phyloP scores from a whole-genome alignment of 768 basidiomycete species.

The Auricularia heimuer region DNA sequence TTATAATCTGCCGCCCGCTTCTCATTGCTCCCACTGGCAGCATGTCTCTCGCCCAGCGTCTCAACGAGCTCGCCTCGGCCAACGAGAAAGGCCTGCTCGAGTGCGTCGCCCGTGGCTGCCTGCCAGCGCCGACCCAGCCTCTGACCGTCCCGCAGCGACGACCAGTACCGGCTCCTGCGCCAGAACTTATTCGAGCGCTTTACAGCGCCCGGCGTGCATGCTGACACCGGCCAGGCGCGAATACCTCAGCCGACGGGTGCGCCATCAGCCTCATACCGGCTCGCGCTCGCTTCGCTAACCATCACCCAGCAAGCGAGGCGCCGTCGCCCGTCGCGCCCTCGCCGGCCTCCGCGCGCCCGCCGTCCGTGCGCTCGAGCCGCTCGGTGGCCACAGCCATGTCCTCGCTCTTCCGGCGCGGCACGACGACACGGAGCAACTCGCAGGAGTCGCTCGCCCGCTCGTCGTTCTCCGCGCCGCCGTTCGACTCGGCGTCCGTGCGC shows the following conservation, averaged over 20 bases:
- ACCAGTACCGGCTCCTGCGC: conserved; percentile 75
- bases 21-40: conserved; percentile 28
- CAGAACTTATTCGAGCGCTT: conserved; percentile 80
- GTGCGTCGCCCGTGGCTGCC: conserved; percentile 28
- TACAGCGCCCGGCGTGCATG: conserved; percentile 47
- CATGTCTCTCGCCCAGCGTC: conserved; percentile 65
- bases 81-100: conserved; percentile 72
- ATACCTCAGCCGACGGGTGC: conserved; percentile 20
- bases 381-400: conserved; percentile 44
- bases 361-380: conserved; percentile 43
- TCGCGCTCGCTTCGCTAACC: not conserved
- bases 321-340: conserved; percentile 10
- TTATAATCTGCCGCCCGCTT: conserved; percentile 2
- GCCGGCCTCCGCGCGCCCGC: conserved; percentile 32
- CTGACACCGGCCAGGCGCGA: conserved; percentile 55
- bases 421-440: conserved; percentile 8
- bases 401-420: conserved; percentile 42
- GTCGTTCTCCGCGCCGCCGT: not conserved
- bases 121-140: not conserved
- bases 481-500: not conserved
- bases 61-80: conserved; percentile 71
- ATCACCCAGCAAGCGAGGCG: conserved; percentile 6
- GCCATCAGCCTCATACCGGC: not conserved
- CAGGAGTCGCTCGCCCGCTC: not conserved
- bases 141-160: conserved; percentile 42